These are phyloP conservation scores for Hypoxylon crocopeplum DNA, from an alignment of 495 filamentous ascomycete genomes.

Conservation along the genomic window DNA sequence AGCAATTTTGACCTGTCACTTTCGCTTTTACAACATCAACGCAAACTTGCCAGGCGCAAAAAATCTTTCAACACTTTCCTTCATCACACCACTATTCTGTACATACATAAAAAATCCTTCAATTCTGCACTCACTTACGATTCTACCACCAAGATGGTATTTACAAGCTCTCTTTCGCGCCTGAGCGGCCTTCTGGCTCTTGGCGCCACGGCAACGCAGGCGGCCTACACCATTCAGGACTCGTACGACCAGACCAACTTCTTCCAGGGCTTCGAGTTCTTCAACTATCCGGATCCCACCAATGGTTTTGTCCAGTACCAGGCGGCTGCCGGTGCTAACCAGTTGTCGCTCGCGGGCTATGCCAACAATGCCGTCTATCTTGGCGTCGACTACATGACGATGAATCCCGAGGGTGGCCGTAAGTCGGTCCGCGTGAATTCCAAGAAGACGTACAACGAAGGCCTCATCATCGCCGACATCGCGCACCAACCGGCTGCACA, in stretches of 20 bases:
- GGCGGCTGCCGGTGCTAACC: slow-evolving; percentile 61
- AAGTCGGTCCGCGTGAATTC: slow-evolving; percentile 71
- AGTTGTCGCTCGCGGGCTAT: slow-evolving; percentile 63
- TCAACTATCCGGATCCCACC: slow-evolving; percentile 64
- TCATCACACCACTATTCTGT: not conserved
- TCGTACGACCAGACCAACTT: slow-evolving; percentile 60
- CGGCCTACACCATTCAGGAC: slow-evolving; percentile 53
- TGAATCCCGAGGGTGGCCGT: slow-evolving; percentile 61
- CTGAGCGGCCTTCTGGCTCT: slow-evolving; percentile 34
- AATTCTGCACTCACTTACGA: not conserved
- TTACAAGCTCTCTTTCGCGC: slow-evolving; percentile 20
- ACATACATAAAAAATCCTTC: not conserved
- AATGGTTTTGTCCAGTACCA: slow-evolving; percentile 74
- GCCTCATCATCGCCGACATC: slow-evolving; percentile 77
- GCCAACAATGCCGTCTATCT: slow-evolving; percentile 58
- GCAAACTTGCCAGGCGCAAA: slow-evolving; percentile 40
- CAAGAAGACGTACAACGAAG: slow-evolving; percentile 70
- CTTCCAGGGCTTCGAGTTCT: slow-evolving; percentile 64
- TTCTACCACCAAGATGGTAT: slow-evolving; percentile 22
- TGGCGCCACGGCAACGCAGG: slow-evolving; percentile 32
- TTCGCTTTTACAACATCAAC: slow-evolving; percentile 8
- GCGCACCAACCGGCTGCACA: slow-evolving; percentile 75
- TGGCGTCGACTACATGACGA: slow-evolving; percentile 59
- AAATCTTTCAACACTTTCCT: not conserved
- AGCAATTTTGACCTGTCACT: not conserved